phyloP scores from a whole-genome alignment of 345 rosid genomes.

The Gossypium raimondii region DNA sequence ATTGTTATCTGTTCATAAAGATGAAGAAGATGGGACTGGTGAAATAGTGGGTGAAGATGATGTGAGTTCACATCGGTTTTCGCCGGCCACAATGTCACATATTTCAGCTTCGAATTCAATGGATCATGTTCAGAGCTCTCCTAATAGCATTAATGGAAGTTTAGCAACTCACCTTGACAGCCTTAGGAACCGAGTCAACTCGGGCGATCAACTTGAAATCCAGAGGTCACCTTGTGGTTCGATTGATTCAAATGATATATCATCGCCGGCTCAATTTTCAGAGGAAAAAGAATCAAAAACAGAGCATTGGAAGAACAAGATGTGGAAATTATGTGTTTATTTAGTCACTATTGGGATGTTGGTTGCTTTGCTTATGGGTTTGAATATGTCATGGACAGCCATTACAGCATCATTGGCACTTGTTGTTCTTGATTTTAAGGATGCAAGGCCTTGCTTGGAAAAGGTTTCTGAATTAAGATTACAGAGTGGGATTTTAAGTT shows the following conservation, averaged over 20 bases:
- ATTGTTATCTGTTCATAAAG: conserved; percentile 49
- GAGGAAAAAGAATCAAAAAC: conserved; percentile 26
- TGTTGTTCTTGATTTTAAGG: conserved; percentile 75
- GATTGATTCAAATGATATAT: conserved; percentile 29
- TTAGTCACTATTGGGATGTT: conserved; percentile 64
- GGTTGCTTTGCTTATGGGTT: conserved; percentile 58
- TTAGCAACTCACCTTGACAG: conserved; percentile 23
- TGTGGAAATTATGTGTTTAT: conserved; percentile 66
- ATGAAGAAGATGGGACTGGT: conserved; percentile 39
- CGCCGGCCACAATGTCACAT: conserved; percentile 69
- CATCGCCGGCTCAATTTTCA: neutral
- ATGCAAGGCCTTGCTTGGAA: conserved; percentile 72
- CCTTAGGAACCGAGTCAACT: conserved; percentile 42
- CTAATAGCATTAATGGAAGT: conserved; percentile 19
- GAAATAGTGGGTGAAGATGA: conserved; percentile 51
- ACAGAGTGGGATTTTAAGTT: neutral
- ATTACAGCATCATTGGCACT: conserved; percentile 80
- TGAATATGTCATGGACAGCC: conserved; percentile 91
- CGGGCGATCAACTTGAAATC: conserved; percentile 39
- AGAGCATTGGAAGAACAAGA: conserved; percentile 57
- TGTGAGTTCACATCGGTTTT: conserved; percentile 54
- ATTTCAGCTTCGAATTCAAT: conserved; percentile 32
- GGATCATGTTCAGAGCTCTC: conserved; percentile 20
- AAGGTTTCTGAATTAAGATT: conserved; percentile 39
- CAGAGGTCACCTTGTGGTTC: conserved; percentile 30